Conservation (phyloP, 768 basidiomycete genomes). For the Phanerochaete carnosa region DNA sequence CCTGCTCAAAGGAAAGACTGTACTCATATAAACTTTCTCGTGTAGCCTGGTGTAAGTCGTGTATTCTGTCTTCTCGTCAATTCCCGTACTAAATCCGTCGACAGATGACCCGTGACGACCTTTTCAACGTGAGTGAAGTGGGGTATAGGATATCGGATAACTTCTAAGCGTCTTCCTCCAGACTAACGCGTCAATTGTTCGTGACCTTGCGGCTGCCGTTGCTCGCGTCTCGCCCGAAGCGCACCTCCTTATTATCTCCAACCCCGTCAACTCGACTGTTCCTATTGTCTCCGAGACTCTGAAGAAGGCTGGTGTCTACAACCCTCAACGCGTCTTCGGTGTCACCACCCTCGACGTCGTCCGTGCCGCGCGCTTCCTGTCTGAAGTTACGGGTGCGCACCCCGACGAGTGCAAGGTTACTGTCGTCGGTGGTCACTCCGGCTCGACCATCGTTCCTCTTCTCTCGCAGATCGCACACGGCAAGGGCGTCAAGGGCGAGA, state of each 20-base stretch:
- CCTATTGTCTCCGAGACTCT: conserved; percentile 94
- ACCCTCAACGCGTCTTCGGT: conserved; percentile 89
- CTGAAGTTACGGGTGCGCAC: conserved; percentile 58
- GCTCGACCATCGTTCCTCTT: conserved; percentile 95
- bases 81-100: conserved; percentile 21
- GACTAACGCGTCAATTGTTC: conserved; percentile 98
- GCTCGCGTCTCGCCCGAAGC: conserved; percentile 86
- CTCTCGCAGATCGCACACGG: conserved; percentile 79
- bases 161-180: conserved; percentile 25
- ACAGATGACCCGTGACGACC: conserved; percentile 95
- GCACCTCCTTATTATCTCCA: conserved; percentile 95
- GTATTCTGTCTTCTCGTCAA: conserved; percentile 5
- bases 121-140: conserved; percentile 79
- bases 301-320: conserved; percentile 88
- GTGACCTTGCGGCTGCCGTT: conserved; percentile 88
- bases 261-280: conserved; percentile 98
- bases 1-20: background rate
- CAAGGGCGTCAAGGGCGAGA: conserved; percentile 71
- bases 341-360: conserved; percentile 98
- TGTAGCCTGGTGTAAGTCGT: conserved; percentile 76
- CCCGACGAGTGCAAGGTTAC: conserved; percentile 72
- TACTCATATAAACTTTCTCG: conserved; percentile 26
- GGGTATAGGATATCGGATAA: background rate
- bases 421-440: conserved; percentile 94
- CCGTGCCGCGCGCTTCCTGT: conserved; percentile 89